Evolutionary conservation across 1,284 basidiomycete genomes (phyloP).

Genomic region (Kwoniella shivajii): DNA sequence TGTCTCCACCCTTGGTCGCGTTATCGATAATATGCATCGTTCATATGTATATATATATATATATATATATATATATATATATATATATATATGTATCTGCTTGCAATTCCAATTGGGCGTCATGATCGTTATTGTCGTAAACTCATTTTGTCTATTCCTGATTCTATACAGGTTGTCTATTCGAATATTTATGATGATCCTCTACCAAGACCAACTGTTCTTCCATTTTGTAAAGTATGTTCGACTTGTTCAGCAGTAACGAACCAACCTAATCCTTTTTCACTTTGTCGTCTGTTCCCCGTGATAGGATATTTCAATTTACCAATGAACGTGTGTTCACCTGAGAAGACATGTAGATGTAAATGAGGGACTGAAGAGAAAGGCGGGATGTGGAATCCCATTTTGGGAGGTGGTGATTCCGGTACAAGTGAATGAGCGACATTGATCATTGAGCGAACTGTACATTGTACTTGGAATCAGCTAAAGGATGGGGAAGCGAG

Average conservation of each 20-base stretch:
- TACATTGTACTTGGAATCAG: slow-evolving; percentile 33
- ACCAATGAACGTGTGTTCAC: slow-evolving; percentile 63
- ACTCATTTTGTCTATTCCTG: too few species aligned
- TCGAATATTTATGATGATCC: background rate
- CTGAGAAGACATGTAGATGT: slow-evolving; percentile 73
- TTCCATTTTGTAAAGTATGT: slow-evolving; percentile 63
- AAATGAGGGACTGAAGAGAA: slow-evolving; percentile 77
- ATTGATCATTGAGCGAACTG: slow-evolving; percentile 65
- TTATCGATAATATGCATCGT: background rate
- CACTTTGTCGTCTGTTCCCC: slow-evolving; percentile 10
- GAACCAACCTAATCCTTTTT: slow-evolving; percentile 78
- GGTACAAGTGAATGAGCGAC: slow-evolving; percentile 64
- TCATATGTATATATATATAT: background rate
- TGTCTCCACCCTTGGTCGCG: background rate
- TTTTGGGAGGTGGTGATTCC: slow-evolving; percentile 57
- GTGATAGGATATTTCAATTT: slow-evolving; percentile 65
- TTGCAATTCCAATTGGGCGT: too few species aligned
- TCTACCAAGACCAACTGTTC: slow-evolving; percentile 58
- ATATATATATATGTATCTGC: too few species aligned
- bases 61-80: background rate
- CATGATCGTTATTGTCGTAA: background rate
- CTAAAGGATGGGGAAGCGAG: background rate
- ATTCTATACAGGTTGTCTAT: background rate
- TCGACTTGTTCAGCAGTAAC: slow-evolving; percentile 66
- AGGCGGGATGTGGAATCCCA: slow-evolving; percentile 81